Base-by-base conservation (phyloP, 805 yeast species). In the Wickerhamiella brachini region DNA sequence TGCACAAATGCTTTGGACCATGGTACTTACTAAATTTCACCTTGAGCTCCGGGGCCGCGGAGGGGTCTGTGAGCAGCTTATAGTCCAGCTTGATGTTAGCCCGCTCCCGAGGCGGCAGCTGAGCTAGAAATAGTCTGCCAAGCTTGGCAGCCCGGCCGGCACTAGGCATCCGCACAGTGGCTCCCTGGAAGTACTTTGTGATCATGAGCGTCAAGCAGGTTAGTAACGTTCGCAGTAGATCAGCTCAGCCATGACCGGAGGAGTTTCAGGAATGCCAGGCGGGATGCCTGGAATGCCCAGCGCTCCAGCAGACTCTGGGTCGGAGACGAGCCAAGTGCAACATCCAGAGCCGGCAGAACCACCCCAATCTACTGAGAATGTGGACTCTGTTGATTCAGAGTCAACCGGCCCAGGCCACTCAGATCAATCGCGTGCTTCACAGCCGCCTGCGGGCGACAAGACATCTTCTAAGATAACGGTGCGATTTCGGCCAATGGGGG, bases 171-270 rank as follows among this genome's bases (percentile, higher is more conserved):
- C 74, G 79, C 44, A 90, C 85, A 44, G 72, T 71, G 8, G 87
- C 86, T 56, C 79, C 79, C 37, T 88, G 73, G 70, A 90, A 86
- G 69, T 83, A 89, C 68, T 86, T 87, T 41, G 97, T 90, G 62
- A 89, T 84, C 97, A 89, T 89, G 29, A 17, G 20, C 41, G 41
- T 37, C 41, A 37, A 15, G 41, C 41, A 17, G 41, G 41, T 37
- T 37, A 37, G 10, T 37, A 15, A 37, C 41, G 20, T 15, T 17
- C n/a, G 41, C 41, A 15, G 41, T n/a, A 13, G 4, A 17, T 37
- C 6, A 37, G 41, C 41, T 24, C 26, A 24, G 26, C 26, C 26
- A 24, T 24, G 26, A 5, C 26, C 5, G 26, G 26, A 24, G 26
- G 26, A 5, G 8, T 24, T 5, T 8, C 26, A 24, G 26, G 26